A percentile compares a stretch with the other conserved stretches of the same genome.
Conservation (phyloP, 192 early-diverging fungal species). For the Jimgerdemannia flammicorona region DNA sequence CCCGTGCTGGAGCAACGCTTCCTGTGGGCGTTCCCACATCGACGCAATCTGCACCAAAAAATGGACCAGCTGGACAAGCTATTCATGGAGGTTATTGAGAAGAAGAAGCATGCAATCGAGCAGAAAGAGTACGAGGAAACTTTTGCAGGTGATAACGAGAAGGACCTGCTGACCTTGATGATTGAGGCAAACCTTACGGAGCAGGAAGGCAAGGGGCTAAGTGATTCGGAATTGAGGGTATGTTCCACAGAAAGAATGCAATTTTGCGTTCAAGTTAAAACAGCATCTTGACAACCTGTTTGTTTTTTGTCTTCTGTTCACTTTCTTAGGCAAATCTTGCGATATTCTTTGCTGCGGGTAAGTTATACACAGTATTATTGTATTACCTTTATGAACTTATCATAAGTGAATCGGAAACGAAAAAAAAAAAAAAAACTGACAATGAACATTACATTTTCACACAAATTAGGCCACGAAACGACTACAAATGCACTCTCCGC, state of each 20-base stretch:
- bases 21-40: slow-evolving; percentile 8
- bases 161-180: slow-evolving; percentile 28
- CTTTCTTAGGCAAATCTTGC: too few species aligned
- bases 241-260: not conserved
- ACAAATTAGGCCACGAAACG: too few species aligned
- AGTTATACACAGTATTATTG: too few species aligned
- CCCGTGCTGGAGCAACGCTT: slow-evolving; percentile 5
- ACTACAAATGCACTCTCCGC: too few species aligned
- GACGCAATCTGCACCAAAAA: slow-evolving; percentile 1
- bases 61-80: slow-evolving; percentile 12
- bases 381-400: too few species aligned
- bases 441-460: too few species aligned
- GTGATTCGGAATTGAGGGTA: slow-evolving; percentile 22
- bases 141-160: slow-evolving; percentile 17
- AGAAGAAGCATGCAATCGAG: slow-evolving; percentile 10
- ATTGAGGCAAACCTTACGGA: slow-evolving; percentile 16
- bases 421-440: too few species aligned
- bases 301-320: too few species aligned
- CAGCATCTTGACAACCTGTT: too few species aligned
- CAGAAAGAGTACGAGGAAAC: not conserved
- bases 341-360: too few species aligned
- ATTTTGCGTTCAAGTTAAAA: too few species aligned
- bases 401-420: too few species aligned
- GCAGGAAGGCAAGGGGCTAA: slow-evolving; percentile 1
- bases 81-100: slow-evolving; percentile 16